These are phyloP conservation scores for Cystobasidiopsis lactophilus DNA, from an alignment of 768 basidiomycete genomes.

Conservation along the genomic window DNA sequence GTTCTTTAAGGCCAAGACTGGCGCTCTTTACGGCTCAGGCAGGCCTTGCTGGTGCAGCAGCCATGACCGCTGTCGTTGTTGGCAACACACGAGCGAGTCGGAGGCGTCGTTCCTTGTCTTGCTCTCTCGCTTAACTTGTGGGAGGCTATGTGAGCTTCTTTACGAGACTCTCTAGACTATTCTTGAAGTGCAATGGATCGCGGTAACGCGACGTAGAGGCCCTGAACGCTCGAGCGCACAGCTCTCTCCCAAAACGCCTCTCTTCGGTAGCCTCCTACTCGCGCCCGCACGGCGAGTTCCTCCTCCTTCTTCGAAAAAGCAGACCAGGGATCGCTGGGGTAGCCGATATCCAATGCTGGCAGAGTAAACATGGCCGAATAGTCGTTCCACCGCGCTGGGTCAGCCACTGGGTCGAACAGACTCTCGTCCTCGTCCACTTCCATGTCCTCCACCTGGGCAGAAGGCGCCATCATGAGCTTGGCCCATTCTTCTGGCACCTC, in stretches of 20 bases:
- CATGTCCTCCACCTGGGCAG: not conserved
- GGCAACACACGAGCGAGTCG: too few relatives aligned
- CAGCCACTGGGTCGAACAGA: conserved; percentile 3
- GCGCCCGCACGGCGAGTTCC: not conserved
- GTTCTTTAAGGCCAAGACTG: too few relatives aligned
- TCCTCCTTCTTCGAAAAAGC: not conserved
- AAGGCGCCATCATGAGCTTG: not conserved
- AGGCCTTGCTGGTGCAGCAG: too few relatives aligned
- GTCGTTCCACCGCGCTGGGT: conserved; percentile 3
- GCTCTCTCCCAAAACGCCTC: conserved; percentile 7
- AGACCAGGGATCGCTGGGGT: not conserved
- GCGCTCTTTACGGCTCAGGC: too few relatives aligned
- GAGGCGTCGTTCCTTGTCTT: too few relatives aligned
- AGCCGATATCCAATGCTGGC: not conserved
- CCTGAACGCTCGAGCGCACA: conserved; percentile 6
- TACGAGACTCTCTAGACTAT: too few relatives aligned
- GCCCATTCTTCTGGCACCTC: conserved; percentile 5
- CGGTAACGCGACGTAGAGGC: not conserved
- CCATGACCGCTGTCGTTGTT: too few relatives aligned
- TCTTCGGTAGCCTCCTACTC: not conserved
- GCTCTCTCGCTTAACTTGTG: too few relatives aligned
- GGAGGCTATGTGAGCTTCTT: too few relatives aligned
- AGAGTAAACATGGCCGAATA: conserved; percentile 4
- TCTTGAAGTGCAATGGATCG: too few relatives aligned
- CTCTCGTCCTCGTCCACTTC: not conserved